phyloP scores from a whole-genome alignment of 805 yeast species.

The Diddensiella caesifluorescens region DNA sequence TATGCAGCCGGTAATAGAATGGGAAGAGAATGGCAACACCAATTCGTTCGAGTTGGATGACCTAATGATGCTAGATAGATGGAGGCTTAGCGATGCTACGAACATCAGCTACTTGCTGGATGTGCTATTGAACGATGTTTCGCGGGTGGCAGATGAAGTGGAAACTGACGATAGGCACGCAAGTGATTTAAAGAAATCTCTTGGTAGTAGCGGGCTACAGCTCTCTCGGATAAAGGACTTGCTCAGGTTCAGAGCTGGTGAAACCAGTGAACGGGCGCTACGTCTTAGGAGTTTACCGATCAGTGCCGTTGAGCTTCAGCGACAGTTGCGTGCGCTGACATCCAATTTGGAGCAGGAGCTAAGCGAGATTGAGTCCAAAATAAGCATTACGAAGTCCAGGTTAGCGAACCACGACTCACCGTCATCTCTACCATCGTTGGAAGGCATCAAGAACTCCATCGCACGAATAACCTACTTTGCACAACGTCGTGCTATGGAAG shows the following conservation, averaged over 20 bases:
- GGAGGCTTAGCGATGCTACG: slow-evolving; percentile 15
- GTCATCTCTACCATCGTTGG: slow-evolving; percentile 11
- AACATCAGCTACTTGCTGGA: slow-evolving; percentile 10
- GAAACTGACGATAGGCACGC: slow-evolving; percentile 1
- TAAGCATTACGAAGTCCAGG: slow-evolving; percentile 15
- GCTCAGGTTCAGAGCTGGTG: slow-evolving; percentile 7
- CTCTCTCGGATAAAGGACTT: slow-evolving; percentile 17
- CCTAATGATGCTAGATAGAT: slow-evolving; percentile 7
- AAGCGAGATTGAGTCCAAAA: slow-evolving; percentile 11
- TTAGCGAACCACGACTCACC: slow-evolving; percentile 6
- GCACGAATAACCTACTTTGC: slow-evolving; percentile 11
- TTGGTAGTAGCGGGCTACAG: slow-evolving; percentile 10
- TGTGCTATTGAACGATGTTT: not conserved
- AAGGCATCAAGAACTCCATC: slow-evolving; percentile 15
- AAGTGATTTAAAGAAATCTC: slow-evolving; percentile 8
- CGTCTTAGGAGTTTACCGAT: slow-evolving; percentile 17
- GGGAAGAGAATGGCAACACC: not conserved
- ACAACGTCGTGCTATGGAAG: slow-evolving; percentile 5
- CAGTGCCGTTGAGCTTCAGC: slow-evolving; percentile 20
- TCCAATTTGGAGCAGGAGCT: slow-evolving; percentile 12
- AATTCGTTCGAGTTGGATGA: slow-evolving; percentile 7
- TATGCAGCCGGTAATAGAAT: not conserved
- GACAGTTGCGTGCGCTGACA: slow-evolving; percentile 10
- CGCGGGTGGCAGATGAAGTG: not conserved
- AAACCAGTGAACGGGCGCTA: slow-evolving; percentile 14